Evolutionary conservation across 139 green algal species (phyloP), one percentile per base, ranked within the genome.

Genomic region (Gonium pectorale): DNA sequence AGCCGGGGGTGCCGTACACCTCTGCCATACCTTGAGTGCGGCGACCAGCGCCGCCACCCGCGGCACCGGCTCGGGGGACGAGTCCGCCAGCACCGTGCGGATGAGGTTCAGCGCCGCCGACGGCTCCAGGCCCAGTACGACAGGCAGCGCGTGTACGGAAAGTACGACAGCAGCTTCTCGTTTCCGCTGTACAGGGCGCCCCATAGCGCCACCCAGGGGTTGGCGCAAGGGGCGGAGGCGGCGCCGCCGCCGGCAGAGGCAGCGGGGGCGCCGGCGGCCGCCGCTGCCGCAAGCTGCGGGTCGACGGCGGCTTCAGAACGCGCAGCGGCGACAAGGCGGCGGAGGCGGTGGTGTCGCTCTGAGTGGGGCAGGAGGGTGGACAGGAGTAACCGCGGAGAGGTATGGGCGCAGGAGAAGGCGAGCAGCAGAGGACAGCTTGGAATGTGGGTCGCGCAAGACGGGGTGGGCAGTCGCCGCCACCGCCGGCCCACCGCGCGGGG

Each of bases 171-270:
- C 66, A 94, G 81, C 33, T 81, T 74, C n/a, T 92, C 86, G 26
- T 88, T 54, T 26, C 31, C 67, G 63, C 43, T 43, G 78, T 80
- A 87, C 51, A 98, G 87, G 3, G 84, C 93, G 67, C 92, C 70
- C 95, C 95, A 98, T 35, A 62, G 64, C 26, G 31, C 37, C 35
- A 89, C 81, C 94, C 95, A 98, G 29, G 43, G 63, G n/a, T n/a
- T n/a, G n/a, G n/a, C n/a, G n/a, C n/a, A n/a, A 24, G 33, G 4
- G 40, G 3, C 67, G 51, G 44, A 21, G 51, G 27, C 35, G 60
- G 49, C 64, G 38, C n/a, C 63, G 66, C 64, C 51, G 22, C 6
- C 52, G 59, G 33, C n/a, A n/a, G n/a, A 5, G 54, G 33, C 40
- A 38, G 35, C 72, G 13, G 15, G 3, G n/a, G n/a, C n/a, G 85